These are phyloP conservation scores for Wallemia hederae DNA, from an alignment of 1,284 basidiomycete species.

Conservation along the genomic window DNA sequence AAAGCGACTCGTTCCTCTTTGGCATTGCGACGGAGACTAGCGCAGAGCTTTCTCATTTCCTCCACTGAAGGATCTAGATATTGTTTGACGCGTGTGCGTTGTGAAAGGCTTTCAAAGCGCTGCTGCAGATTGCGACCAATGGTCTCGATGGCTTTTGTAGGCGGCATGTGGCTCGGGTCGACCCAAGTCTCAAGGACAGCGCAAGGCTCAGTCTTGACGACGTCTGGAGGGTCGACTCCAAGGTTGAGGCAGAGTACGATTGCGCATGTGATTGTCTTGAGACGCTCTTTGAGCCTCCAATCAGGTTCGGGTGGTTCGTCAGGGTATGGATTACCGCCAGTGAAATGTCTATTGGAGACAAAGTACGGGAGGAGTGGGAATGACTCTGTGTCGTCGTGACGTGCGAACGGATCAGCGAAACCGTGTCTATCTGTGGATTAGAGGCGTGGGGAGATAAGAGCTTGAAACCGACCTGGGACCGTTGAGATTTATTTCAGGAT, in stretches of 20 bases:
- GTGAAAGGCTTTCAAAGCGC: conserved; percentile 69
- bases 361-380: conserved; percentile 10
- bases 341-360: conserved; percentile 41
- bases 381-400: conserved; percentile 1
- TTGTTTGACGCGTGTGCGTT: conserved; percentile 44
- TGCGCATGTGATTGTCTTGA: conserved; percentile 70
- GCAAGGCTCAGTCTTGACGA: conserved; percentile 89
- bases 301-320: conserved; percentile 10
- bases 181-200: conserved; percentile 93
- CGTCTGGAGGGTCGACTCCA: conserved; percentile 86
- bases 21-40: conserved; percentile 53
- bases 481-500: background rate
- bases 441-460: background rate
- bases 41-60: conserved; percentile 71
- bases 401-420: background rate
- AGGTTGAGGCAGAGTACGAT: conserved; percentile 92
- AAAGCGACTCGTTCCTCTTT: conserved; percentile 84
- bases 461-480: background rate
- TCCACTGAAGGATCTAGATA: conserved; percentile 86
- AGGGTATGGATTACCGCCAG: conserved; percentile 40
- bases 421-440: background rate
- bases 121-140: conserved; percentile 76
- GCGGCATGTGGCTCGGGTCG: conserved; percentile 65
- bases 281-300: conserved; percentile 56
- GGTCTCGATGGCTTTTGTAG: conserved; percentile 60